phyloP scores from a whole-genome alignment of 192 early-diverging fungal genomes.

The Gorgonomyces haynaldii region DNA sequence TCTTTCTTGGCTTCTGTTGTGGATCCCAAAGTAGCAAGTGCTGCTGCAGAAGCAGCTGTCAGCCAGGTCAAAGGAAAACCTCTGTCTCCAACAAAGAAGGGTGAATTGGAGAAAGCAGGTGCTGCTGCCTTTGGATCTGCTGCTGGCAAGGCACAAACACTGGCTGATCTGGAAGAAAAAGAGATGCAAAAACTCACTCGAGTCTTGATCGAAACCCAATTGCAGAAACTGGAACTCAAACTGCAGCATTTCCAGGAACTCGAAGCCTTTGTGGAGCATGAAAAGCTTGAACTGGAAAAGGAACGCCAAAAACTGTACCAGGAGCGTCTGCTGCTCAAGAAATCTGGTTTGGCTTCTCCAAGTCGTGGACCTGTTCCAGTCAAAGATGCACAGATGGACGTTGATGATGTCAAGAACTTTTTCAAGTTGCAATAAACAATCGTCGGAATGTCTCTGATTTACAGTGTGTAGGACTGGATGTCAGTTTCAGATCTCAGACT shows the following conservation, averaged over 20 bases:
- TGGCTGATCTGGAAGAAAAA: slow-evolving; percentile 74
- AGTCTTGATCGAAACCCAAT: slow-evolving; percentile 71
- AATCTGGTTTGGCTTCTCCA: no score
- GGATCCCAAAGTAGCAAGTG: slow-evolving; percentile 73
- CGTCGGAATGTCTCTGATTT: no score
- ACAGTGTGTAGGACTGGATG: no score
- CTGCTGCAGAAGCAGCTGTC: slow-evolving; percentile 77
- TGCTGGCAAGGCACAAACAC: slow-evolving; percentile 73
- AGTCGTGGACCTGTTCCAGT: no score
- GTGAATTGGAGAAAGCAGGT: slow-evolving; percentile 60
- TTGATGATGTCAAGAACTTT: no score
- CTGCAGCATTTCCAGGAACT: slow-evolving; percentile 88
- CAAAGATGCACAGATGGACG: no score
- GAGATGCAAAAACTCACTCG: slow-evolving; percentile 76
- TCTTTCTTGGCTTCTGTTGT: slow-evolving; percentile 81
- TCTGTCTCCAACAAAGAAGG: slow-evolving; percentile 9
- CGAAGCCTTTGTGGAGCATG: slow-evolving; percentile 77
- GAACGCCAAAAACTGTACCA: slow-evolving; percentile 50
- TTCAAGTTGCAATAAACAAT: no score
- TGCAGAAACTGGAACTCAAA: slow-evolving; percentile 84
- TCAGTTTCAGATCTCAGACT: no score
- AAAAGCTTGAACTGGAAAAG: slow-evolving; percentile 65
- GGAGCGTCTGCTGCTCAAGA: slow-evolving; percentile 43
- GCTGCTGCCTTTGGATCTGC: slow-evolving; percentile 85
- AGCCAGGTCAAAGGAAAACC: slow-evolving; percentile 39